Percentiles rank a stretch among this genome's conserved stretches.
Conservation (phyloP, 2,329 filamentous ascomycete genomes). For the Xenoacremonium recifei region DNA sequence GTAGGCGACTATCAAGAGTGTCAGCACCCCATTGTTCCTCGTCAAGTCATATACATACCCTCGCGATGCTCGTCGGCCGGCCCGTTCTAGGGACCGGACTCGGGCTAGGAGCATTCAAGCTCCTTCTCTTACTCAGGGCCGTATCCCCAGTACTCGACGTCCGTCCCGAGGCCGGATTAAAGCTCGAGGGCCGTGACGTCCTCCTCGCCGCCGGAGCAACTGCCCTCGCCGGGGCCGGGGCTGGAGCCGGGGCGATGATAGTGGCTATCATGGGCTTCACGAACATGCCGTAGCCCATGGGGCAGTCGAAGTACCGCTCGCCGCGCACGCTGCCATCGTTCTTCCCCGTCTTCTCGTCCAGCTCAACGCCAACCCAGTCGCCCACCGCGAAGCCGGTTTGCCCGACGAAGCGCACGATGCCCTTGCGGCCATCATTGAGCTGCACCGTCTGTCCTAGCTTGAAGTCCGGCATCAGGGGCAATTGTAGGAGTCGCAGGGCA, state of each 20-base stretch:
- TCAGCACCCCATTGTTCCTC: too few species aligned
- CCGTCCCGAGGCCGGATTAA: conserved; percentile 38
- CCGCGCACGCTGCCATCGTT: conserved; percentile 92
- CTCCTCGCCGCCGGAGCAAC: conserved; percentile 39
- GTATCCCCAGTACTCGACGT: conserved; percentile 48
- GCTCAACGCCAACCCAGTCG: conserved; percentile 87
- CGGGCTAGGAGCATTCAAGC: conserved; percentile 69
- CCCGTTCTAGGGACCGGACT: conserved; percentile 62
- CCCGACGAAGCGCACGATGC: conserved; percentile 78
- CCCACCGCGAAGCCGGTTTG: conserved; percentile 76
- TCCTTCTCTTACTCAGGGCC: conserved; percentile 61
- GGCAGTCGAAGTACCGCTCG: conserved; percentile 85
- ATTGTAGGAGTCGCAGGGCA: conserved; percentile 27
- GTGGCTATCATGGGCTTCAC: conserved; percentile 70
- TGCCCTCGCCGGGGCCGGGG: conserved; percentile 36
- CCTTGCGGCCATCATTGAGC: conserved; percentile 75
- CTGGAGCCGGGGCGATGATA: conserved; percentile 50
- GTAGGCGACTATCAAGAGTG: conserved; percentile 62
- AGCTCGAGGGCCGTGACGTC: conserved; percentile 49
- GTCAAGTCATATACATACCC: conserved; percentile 41
- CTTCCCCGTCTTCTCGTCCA: conserved; percentile 80
- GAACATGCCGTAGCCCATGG: conserved; percentile 77
- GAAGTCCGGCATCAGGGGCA: conserved; percentile 50
- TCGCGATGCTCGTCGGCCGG: conserved; percentile 54
- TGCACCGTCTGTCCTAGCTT: conserved; percentile 72